A percentile compares a stretch with the other conserved stretches of the same genome.
These are phyloP conservation scores for Penicillium sp. DNA, from an alignment of 2,329 filamentous ascomycete genomes.

Conservation along the genomic window DNA sequence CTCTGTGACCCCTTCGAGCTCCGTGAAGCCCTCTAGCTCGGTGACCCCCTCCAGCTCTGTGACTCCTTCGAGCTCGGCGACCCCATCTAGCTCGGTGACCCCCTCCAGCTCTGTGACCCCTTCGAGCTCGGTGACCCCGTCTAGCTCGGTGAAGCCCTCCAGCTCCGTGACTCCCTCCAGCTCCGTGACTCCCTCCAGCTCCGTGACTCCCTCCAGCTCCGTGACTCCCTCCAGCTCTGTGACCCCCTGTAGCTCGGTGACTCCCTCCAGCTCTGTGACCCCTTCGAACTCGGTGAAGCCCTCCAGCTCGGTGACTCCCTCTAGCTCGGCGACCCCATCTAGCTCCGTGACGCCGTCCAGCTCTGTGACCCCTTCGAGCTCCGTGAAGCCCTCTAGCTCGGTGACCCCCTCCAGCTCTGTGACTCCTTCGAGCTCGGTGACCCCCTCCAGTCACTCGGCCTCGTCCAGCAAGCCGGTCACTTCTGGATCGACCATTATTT, in stretches of 20 bases:
- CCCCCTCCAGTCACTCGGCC: not conserved
- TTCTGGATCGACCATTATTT: not conserved
- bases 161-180: constrained; percentile 2
- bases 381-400: not conserved
- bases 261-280: not conserved
- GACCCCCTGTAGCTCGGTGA: not conserved
- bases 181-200: not conserved
- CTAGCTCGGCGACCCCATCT: too few species aligned
- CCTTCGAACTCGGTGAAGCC: not conserved
- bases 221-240: not conserved
- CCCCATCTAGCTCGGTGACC: too few species aligned
- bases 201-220: not conserved
- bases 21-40: constrained; percentile 5
- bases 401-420: constrained; percentile 3
- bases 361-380: too few species aligned
- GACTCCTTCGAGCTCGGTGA: constrained; percentile 5
- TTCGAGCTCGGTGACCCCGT: not conserved
- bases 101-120: too few species aligned
- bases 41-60: constrained; percentile 4
- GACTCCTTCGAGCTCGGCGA: too few species aligned
- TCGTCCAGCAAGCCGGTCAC: not conserved
- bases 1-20: not conserved
- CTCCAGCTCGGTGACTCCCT: too few species aligned
- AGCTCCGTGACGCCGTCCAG: too few species aligned
- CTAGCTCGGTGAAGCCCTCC: not conserved